Base-by-base conservation (phyloP, 2,329 filamentous ascomycete genomes). In the Clonostachys byssicola region DNA sequence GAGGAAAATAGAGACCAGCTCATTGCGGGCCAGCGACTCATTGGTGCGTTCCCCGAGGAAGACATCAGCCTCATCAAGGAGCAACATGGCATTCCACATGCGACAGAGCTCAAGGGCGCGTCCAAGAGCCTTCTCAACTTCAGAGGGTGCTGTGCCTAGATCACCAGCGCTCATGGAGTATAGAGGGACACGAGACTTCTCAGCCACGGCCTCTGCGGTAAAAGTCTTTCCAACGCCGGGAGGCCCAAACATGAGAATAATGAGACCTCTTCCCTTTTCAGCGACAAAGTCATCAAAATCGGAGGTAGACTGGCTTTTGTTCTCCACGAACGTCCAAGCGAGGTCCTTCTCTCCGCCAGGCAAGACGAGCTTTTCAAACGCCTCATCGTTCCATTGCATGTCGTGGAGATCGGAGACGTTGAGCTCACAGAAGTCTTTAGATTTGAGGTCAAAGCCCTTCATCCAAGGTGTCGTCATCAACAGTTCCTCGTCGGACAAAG, bases 141-240 rank as follows among this genome's bases (percentile, higher is more conserved):
- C 63, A 5, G 59, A 52, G 0, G 73, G 66, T 0, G 63, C 67
- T n/a, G 69, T 55, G 14, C 71, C 69, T 0, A 74, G 63, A 47
- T 77, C 72, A 42, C 74, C 74, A 12, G 72, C 76, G 0, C 73
- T 77, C 45, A 79, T 73, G 9, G 66, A 63, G 43, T 75, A 75
- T 2, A 77, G 56, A 0, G 73, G 74, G 56, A 70, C 71, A 35
- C 58, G 54, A 50, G 67, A 65, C 45, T 63, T 62, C 60, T 65
- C 63, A 2, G 70, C 68, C 2, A 72, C 61, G 2, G 66, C 67
- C 51, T 73, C 65, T 1, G 73, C 73, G 0, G 74, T 75, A 0
- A 68, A 64, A 0, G 74, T 77, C 60, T 77, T 77, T 5, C 73
- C 73, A 0, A 75, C 71, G 23, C 73, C 73, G 0, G 73, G 73